Conservation (phyloP, 2,329 filamentous ascomycete species). For the Penicillium sp. region DNA sequence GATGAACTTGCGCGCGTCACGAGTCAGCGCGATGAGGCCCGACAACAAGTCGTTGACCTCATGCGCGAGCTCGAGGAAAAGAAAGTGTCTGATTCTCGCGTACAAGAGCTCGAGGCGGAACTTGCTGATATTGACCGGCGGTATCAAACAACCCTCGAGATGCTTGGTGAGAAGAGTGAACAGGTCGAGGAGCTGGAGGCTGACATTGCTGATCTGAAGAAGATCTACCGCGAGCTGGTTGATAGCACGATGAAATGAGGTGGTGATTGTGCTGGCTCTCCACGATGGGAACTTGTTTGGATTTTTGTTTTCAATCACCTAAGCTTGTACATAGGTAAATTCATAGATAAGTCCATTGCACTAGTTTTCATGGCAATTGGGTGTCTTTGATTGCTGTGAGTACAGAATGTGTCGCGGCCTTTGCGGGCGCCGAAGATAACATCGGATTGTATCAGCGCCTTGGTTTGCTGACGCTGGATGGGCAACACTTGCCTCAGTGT, state of each 20-base stretch:
- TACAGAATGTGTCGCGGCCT: no score
- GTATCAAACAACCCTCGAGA: conserved; percentile 87
- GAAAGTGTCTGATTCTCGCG: conserved; percentile 55
- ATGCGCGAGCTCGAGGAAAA: conserved; percentile 81
- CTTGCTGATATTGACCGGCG: conserved; percentile 66
- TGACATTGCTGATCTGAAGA: conserved; percentile 89
- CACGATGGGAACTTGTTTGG: not conserved
- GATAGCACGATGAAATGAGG: conserved; percentile 69
- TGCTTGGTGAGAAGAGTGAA: conserved; percentile 97
- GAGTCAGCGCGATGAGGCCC: conserved; percentile 82
- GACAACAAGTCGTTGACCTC: conserved; percentile 81
- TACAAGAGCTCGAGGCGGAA: conserved; percentile 63
- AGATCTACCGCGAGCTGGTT: conserved; percentile 90
- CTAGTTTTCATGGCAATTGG: no score
- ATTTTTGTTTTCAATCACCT: not conserved
- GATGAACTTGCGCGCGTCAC: conserved; percentile 79
- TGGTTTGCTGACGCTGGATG: no score
- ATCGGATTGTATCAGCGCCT: no score
- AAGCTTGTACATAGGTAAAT: not conserved
- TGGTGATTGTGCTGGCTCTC: not conserved
- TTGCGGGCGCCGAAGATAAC: no score
- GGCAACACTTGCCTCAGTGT: no score
- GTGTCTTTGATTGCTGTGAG: no score
- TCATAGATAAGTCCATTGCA: not conserved
- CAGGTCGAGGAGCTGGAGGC: conserved; percentile 82